Base-by-base conservation (phyloP, 2,329 filamentous ascomycete genomes). In the Lanzia echinophila region DNA sequence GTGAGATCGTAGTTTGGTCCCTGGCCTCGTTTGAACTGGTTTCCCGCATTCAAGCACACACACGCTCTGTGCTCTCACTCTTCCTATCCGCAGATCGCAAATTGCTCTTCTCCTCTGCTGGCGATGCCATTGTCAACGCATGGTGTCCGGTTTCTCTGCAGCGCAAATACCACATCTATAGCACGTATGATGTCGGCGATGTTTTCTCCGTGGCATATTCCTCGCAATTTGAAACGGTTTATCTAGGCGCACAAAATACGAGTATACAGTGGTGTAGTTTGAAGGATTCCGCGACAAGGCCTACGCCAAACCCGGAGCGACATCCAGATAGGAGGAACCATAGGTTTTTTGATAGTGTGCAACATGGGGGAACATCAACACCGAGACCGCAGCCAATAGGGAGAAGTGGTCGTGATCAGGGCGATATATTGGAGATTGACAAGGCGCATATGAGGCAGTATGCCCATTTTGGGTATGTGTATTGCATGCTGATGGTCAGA, bases 151-250 rank as follows among this genome's bases (percentile, higher is more conserved):
- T 75, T 42, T 86, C 83, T 6, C 84, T 96, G 68, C 80, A 79
- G 53, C 84, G 87, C 28, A 77, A 94, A 1, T 94, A 91, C 73
- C 90, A 94, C 59, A 88, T 97, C 58, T 95, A 95, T 74, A 95
- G 90, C 58, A 86, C 86, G 47, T 92, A 95, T 70, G 94, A 97
- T 63, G 88, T 96, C 39, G 94, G 94, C 56, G 94, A 99, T 72
- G 83, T 99, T 56, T 97, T 97, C 69, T 95, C 90, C 62, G 85
- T 96, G n/a, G 87, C 86, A 1, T 96, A 95, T 70, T 96, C 90
- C 3, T 74, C 83, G 6, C 79, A 83, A 61, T 77, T 89, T 63
- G 81, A 92, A 61, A 95, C 87, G 0, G 79, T 96, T 3, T 97
- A 96, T 69, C 81, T 96, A 42, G 94, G 94, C 54, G 89, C 90